Evolutionary conservation across 2,329 filamentous ascomycete genomes (phyloP).

Genomic region (Hirsutella minnesotensis): DNA sequence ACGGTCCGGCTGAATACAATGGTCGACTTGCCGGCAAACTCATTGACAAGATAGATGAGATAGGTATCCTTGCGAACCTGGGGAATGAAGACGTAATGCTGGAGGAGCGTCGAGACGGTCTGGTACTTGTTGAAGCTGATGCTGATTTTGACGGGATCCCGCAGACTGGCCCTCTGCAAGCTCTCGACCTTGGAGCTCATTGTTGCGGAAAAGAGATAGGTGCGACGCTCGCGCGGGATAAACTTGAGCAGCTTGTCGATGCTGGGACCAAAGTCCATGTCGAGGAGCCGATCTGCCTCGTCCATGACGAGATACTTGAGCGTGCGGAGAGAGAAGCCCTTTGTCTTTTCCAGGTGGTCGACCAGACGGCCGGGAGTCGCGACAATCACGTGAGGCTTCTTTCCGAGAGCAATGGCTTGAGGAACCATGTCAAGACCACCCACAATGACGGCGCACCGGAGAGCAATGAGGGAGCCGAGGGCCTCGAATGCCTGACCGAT

Average conservation of each 20-base stretch:
- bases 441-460: constrained; percentile 75
- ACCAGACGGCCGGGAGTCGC: constrained; percentile 82
- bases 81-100: constrained; percentile 78
- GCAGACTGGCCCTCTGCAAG: constrained; percentile 77
- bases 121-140: constrained; percentile 79
- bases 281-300: constrained; percentile 82
- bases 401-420: constrained; percentile 83
- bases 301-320: constrained; percentile 91
- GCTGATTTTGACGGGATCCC: constrained; percentile 72
- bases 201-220: constrained; percentile 87
- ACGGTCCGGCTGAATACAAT: constrained; percentile 92
- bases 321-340: constrained; percentile 75
- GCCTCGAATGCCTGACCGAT: constrained; percentile 83
- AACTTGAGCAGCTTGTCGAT: constrained; percentile 91
- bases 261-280: constrained; percentile 87
- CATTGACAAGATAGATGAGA: constrained; percentile 74
- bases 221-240: constrained; percentile 63
- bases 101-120: constrained; percentile 78
- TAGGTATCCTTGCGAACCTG: constrained; percentile 83
- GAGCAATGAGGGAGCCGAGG: constrained; percentile 75
- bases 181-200: constrained; percentile 91
- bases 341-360: constrained; percentile 93
- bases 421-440: constrained; percentile 94
- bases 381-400: constrained; percentile 89
- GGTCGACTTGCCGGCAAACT: constrained; percentile 71